These are phyloP conservation scores for Cadophora sp. DNA, from an alignment of 2,329 filamentous ascomycete species.

Conservation along the genomic window DNA sequence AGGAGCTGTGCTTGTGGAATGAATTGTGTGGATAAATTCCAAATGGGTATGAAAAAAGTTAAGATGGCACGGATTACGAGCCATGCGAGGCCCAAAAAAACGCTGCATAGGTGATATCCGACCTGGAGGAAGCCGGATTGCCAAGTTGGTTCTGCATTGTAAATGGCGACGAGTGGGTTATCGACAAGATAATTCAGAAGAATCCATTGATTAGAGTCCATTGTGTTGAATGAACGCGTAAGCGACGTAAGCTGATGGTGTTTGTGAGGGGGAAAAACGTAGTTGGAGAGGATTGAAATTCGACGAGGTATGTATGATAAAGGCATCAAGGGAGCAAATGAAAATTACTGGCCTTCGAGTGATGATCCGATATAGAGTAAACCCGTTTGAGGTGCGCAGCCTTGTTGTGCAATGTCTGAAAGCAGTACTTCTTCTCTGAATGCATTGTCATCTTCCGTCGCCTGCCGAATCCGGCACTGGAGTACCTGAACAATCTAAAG, in stretches of 20 bases:
- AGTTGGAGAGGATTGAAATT: neutral
- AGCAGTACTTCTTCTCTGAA: neutral
- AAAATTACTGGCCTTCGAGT: neutral
- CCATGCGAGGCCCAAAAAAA: constrained; percentile 11
- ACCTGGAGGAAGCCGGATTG: constrained; percentile 1
- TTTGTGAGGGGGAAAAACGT: neutral
- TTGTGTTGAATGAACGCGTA: neutral
- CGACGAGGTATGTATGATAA: neutral
- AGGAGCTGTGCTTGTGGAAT: neutral
- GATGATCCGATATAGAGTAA: neutral
- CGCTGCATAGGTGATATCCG: neutral
- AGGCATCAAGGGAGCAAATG: constrained; percentile 9
- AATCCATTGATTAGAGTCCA: neutral
- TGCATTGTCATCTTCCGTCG: neutral
- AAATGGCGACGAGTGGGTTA: constrained; percentile 15
- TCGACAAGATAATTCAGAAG: constrained; percentile 1
- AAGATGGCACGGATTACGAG: constrained; percentile 5
- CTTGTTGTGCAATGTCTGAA: neutral
- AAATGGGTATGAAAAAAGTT: neutral
- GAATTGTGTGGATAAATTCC: neutral
- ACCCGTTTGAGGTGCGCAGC: neutral
- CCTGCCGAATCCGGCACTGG: neutral
- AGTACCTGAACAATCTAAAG: no score
- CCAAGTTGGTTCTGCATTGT: constrained; percentile 13
- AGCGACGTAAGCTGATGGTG: no score